Evolutionary conservation across 768 basidiomycete genomes (phyloP).

Genomic region (Tulasnella sp.): DNA sequence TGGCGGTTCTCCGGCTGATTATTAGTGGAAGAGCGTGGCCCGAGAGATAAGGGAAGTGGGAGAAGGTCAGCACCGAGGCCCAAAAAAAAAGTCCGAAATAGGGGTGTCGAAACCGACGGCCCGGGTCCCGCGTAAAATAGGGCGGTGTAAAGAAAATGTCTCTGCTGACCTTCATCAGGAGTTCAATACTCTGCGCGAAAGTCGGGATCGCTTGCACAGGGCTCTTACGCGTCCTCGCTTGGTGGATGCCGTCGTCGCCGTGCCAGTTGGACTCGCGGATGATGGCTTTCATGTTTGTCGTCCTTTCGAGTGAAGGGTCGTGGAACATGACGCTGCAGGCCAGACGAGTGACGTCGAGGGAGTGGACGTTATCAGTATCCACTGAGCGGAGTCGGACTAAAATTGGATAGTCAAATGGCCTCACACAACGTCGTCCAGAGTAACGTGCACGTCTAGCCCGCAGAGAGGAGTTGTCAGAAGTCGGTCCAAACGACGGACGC

Average conservation of each 20-base stretch:
- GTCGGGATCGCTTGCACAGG: slow-evolving; percentile 88
- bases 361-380: background rate
- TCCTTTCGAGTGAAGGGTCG: slow-evolving; percentile 77
- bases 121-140: slow-evolving; percentile 2
- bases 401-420: background rate
- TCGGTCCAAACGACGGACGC: background rate
- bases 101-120: slow-evolving; percentile 10
- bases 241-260: slow-evolving; percentile 66
- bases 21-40: background rate
- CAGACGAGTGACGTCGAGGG: slow-evolving; percentile 1
- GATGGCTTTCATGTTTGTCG: slow-evolving; percentile 74
- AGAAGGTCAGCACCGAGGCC: background rate
- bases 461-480: background rate
- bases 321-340: slow-evolving; percentile 74
- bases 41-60: background rate
- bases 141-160: slow-evolving; percentile 3
- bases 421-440: slow-evolving; percentile 70
- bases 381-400: background rate
- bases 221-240: slow-evolving; percentile 71
- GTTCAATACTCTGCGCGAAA: slow-evolving; percentile 74
- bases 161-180: slow-evolving; percentile 65
- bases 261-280: slow-evolving; percentile 69
- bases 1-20: slow-evolving; percentile 37
- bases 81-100: slow-evolving; percentile 4
- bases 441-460: slow-evolving; percentile 86